phyloP scores from a whole-genome alignment of 345 rosid genomes.

The Adansonia digitata region DNA sequence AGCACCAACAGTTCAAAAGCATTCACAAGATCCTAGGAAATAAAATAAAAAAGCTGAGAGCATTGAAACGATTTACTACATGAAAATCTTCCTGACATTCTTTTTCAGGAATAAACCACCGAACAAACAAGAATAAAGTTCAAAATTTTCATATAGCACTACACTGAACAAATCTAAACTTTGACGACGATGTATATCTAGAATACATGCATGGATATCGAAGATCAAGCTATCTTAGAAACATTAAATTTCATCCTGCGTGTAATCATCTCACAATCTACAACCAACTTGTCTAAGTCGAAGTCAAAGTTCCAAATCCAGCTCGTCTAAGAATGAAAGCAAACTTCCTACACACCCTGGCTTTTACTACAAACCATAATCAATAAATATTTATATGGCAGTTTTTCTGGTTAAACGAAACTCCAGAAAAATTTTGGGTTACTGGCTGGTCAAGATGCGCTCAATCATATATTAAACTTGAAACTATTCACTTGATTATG shows the following conservation, averaged over 20 bases:
- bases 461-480: background rate
- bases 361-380: background rate
- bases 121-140: background rate
- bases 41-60: slow-evolving; percentile 4
- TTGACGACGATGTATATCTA: background rate
- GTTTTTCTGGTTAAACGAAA: background rate
- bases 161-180: background rate
- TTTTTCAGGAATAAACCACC: background rate
- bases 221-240: background rate
- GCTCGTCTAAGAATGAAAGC: background rate
- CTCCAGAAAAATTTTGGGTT: background rate
- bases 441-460: background rate
- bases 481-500: background rate
- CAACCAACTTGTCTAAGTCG: background rate
- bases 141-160: background rate
- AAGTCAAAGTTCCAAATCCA: background rate
- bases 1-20: slow-evolving; percentile 2
- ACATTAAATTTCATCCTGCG: background rate
- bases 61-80: background rate
- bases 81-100: background rate
- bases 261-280: background rate
- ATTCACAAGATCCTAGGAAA: background rate
- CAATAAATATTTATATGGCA: background rate
- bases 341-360: background rate
- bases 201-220: background rate